Percentiles rank a stretch among this genome's conserved stretches.
These are phyloP conservation scores for Naganishia sp. DNA, from an alignment of 1,284 basidiomycete species.

Conservation along the genomic window DNA sequence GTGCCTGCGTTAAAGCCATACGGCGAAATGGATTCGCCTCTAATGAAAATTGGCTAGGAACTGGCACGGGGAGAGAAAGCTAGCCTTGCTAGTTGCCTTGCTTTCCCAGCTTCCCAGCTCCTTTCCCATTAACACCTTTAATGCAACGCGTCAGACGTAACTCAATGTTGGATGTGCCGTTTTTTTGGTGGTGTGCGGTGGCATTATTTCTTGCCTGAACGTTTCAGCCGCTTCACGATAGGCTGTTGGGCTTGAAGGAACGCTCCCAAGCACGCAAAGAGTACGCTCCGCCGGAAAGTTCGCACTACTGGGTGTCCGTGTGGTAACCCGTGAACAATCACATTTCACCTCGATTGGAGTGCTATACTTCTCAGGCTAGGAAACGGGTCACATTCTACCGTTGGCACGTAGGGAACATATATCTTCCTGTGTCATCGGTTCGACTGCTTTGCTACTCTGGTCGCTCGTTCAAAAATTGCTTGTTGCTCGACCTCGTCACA, in stretches of 20 bases:
- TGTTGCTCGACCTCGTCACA: conserved; percentile 5
- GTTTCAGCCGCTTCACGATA: conserved; percentile 23
- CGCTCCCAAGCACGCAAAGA: conserved; percentile 25
- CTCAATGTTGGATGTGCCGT: conserved; percentile 13
- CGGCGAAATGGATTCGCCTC: conserved; percentile 3
- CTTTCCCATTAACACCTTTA: conserved; percentile 18
- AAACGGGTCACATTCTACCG: conserved; percentile 12
- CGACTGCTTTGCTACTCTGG: conserved; percentile 12
- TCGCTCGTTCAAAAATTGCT: conserved; percentile 17
- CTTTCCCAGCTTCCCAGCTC: background rate
- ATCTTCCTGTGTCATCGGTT: conserved; percentile 28
- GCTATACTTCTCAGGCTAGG: conserved; percentile 17
- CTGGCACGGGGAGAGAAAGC: conserved; percentile 1
- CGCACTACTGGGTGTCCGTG: conserved; percentile 13
- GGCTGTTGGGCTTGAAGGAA: conserved; percentile 4
- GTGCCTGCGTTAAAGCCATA: conserved; percentile 1
- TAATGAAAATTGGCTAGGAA: conserved; percentile 19
- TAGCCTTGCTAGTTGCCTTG: no score
- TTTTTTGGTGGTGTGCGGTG: conserved; percentile 12
- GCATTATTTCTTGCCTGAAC: conserved; percentile 19
- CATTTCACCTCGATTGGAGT: conserved; percentile 25
- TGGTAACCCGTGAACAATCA: conserved; percentile 26
- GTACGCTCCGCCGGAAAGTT: conserved; percentile 12
- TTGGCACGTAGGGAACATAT: conserved; percentile 22
- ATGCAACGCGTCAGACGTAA: conserved; percentile 14